Conservation (phyloP, 2,329 filamentous ascomycete species). For the Fusarium sp. region DNA sequence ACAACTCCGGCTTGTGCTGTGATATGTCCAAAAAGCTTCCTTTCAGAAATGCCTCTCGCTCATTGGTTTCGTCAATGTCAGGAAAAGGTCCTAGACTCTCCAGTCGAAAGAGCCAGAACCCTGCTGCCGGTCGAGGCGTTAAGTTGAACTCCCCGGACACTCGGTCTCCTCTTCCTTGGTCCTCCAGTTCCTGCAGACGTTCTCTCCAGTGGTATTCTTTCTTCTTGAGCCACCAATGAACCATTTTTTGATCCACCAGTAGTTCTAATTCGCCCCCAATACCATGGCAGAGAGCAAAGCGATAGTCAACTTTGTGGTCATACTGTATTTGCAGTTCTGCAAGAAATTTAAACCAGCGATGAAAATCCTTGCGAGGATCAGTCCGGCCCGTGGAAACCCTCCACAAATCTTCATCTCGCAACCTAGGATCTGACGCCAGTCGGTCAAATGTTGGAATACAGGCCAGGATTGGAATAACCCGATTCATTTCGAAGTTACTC, state of each 20-base stretch:
- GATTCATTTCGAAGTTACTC: not conserved
- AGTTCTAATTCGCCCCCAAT: no score
- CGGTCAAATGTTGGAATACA: not conserved
- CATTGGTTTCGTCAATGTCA: not conserved
- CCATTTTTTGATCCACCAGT: not conserved
- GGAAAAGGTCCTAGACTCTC: conserved; percentile 52
- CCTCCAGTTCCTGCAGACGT: rapidly evolving
- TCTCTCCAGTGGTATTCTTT: no score
- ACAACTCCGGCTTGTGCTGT: conserved; percentile 41
- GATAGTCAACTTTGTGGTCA: not conserved
- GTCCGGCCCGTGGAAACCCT: rapidly evolving
- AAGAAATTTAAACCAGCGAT: not conserved
- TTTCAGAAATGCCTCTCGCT: not conserved
- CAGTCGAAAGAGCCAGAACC: conserved; percentile 33
- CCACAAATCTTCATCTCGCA: not conserved
- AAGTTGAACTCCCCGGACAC: not conserved
- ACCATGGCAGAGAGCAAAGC: not conserved
- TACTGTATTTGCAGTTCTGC: rapidly evolving
- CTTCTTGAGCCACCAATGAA: not conserved
- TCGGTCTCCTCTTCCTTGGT: not conserved
- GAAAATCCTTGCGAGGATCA: rapidly evolving
- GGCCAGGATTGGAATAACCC: not conserved
- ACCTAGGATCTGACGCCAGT: not conserved
- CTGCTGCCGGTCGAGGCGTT: not conserved
- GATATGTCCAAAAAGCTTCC: not conserved